Percentiles rank a stretch among this genome's conserved stretches.
These are phyloP conservation scores for Verticillium nonalfalfae DNA, from an alignment of 2,329 filamentous ascomycete genomes.

Conservation along the genomic window DNA sequence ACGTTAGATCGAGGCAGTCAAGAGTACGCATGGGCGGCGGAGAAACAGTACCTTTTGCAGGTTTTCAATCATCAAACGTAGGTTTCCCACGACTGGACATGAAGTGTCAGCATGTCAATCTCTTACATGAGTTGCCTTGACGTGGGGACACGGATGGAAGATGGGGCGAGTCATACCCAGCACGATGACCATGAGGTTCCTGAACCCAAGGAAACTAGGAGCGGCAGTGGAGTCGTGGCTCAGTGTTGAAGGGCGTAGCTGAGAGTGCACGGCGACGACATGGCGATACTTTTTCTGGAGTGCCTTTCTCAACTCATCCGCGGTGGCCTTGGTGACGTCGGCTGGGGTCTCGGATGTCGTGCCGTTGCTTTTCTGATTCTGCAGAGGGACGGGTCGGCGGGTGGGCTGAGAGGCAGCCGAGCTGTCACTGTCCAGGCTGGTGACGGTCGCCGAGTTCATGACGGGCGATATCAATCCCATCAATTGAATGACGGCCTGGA, in stretches of 20 bases:
- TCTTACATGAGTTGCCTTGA: too few species aligned
- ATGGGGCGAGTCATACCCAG: conserved; percentile 50
- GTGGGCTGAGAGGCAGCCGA: not conserved
- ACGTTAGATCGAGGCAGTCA: not conserved
- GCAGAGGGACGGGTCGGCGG: not conserved
- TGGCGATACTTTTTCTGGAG: conserved; percentile 75
- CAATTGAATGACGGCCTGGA: not conserved
- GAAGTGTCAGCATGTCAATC: not conserved
- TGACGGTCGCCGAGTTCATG: conserved; percentile 36
- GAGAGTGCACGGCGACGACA: conserved; percentile 77
- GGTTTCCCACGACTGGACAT: conserved; percentile 73
- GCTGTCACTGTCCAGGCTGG: conserved; percentile 11
- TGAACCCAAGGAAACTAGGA: conserved; percentile 87
- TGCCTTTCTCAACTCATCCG: conserved; percentile 24
- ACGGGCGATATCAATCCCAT: not conserved
- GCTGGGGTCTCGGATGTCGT: conserved; percentile 8
- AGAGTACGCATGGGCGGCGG: not conserved
- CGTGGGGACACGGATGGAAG: too few species aligned
- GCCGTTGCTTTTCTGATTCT: conserved; percentile 9
- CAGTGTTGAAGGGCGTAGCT: conserved; percentile 67
- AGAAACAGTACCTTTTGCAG: conserved; percentile 67
- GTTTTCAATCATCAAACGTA: conserved; percentile 94
- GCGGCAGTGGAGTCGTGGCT: conserved; percentile 71
- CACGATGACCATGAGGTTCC: conserved; percentile 94
- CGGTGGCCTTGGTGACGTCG: conserved; percentile 11